Percentiles rank a stretch among this genome's conserved stretches.
Evolutionary conservation across 2,329 filamentous ascomycete genomes (phyloP).

Genomic region (Ampelomyces quisqualis): DNA sequence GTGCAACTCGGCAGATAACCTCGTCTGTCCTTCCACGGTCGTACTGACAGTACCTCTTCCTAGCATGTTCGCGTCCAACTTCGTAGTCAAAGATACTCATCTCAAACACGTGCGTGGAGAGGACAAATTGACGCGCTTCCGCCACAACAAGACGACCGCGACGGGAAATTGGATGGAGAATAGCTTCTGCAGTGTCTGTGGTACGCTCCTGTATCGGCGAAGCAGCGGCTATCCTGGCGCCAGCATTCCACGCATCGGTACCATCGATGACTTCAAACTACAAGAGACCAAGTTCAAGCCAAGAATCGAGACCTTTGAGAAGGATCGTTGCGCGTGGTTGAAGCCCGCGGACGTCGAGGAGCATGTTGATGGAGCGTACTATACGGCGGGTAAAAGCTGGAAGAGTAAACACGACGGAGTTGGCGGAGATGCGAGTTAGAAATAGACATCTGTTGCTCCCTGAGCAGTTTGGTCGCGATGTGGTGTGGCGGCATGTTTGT

Average conservation of each 20-base stretch:
- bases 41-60: neutral
- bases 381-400: constrained; percentile 13
- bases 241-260: constrained; percentile 51
- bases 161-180: constrained; percentile 57
- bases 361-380: constrained; percentile 12
- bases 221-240: constrained; percentile 5
- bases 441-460: too few relatives aligned
- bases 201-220: constrained; percentile 61
- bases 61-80: constrained; percentile 60
- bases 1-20: too few relatives aligned
- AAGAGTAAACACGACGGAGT: constrained; percentile 14
- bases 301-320: constrained; percentile 52
- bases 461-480: too few relatives aligned
- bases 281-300: constrained; percentile 59
- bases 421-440: constrained; percentile 5
- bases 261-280: constrained; percentile 60
- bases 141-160: constrained; percentile 45
- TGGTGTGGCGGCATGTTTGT: too few relatives aligned
- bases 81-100: constrained; percentile 50
- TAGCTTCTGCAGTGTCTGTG: constrained; percentile 61
- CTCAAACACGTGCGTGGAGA: constrained; percentile 54
- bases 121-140: constrained; percentile 52
- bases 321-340: constrained; percentile 43
- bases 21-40: neutral
- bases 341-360: constrained; percentile 9